These are phyloP conservation scores for Anthracocystis setariae DNA, from an alignment of 1,284 basidiomycete genomes.

Conservation along the genomic window DNA sequence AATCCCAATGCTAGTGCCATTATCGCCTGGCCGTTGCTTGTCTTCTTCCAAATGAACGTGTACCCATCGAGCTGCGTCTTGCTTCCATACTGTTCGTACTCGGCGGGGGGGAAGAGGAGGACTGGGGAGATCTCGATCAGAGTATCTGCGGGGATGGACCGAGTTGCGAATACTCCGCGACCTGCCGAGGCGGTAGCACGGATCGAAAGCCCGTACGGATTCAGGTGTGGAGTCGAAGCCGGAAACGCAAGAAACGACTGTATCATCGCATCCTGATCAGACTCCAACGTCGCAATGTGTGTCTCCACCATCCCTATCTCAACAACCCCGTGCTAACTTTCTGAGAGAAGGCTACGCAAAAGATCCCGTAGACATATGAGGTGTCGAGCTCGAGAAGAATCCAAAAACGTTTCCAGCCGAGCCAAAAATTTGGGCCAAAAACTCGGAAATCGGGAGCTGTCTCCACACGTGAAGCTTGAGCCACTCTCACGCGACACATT, in stretches of 20 bases:
- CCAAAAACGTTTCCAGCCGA: background rate
- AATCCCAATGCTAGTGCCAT: constrained; percentile 89
- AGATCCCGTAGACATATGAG: background rate
- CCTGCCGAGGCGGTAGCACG: constrained; percentile 30
- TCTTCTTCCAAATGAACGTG: constrained; percentile 79
- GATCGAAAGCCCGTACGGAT: constrained; percentile 39
- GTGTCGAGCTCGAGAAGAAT: constrained; percentile 1
- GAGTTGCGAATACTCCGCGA: constrained; percentile 54
- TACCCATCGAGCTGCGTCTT: constrained; percentile 83
- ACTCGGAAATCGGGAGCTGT: constrained; percentile 26
- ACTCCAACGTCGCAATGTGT: constrained; percentile 16
- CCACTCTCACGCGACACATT: constrained; percentile 1
- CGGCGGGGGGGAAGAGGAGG: constrained; percentile 78
- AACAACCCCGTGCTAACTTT: background rate
- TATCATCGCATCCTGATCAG: constrained; percentile 16
- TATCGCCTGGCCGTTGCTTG: constrained; percentile 47
- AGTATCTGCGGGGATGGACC: constrained; percentile 70
- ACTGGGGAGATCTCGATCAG: constrained; percentile 86
- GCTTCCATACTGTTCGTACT: constrained; percentile 55
- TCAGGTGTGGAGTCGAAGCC: constrained; percentile 54
- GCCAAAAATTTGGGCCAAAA: constrained; percentile 12
- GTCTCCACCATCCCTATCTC: constrained; percentile 32
- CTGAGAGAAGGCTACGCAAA: background rate
- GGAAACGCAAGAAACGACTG: constrained; percentile 31
- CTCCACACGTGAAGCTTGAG: background rate